phyloP scores from a whole-genome alignment of 805 yeast genomes.

The Candida xiaguanensis region DNA sequence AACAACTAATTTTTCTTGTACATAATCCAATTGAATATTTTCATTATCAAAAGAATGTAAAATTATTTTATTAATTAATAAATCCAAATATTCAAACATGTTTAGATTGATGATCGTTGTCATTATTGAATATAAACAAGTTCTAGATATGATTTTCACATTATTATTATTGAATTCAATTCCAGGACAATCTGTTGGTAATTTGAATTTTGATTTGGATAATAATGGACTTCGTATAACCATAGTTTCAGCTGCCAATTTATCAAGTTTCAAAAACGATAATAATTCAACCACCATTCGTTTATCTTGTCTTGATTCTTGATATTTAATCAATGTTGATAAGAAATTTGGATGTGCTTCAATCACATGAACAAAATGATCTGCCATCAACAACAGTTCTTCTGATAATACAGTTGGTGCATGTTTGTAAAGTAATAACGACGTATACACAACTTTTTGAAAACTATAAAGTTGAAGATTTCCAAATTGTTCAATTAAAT shows the following conservation, averaged over 20 bases:
- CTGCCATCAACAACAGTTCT: slow-evolving; percentile 12
- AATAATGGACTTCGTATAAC: slow-evolving; percentile 18
- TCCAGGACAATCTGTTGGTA: slow-evolving; percentile 9
- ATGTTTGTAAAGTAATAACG: slow-evolving; percentile 21
- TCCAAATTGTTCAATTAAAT: slow-evolving; percentile 24
- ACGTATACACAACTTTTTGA: slow-evolving; percentile 25
- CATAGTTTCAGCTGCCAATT: slow-evolving; percentile 19
- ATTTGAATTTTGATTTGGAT: slow-evolving; percentile 22
- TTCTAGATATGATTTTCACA: slow-evolving; percentile 14
- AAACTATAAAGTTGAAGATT: slow-evolving; percentile 18
- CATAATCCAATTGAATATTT: slow-evolving; percentile 6
- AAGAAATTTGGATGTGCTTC: slow-evolving; percentile 29
- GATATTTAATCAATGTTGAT: slow-evolving; percentile 22
- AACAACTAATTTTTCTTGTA: slow-evolving; percentile 6
- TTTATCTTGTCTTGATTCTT: slow-evolving; percentile 16
- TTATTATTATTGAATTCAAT: slow-evolving; percentile 13
- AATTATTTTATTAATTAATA: slow-evolving; percentile 29
- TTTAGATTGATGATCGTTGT: slow-evolving; percentile 24
- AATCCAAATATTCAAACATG: slow-evolving; percentile 27
- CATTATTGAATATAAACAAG: slow-evolving; percentile 24
- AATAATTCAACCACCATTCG: slow-evolving; percentile 22
- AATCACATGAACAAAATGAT: slow-evolving; percentile 22
- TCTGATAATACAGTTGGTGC: slow-evolving; percentile 20
- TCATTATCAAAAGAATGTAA: slow-evolving; percentile 18
- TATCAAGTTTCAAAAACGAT: slow-evolving; percentile 23